Evolutionary conservation across 495 filamentous ascomycete species (phyloP).

Genomic region (Xanthoparmelia taractica): DNA sequence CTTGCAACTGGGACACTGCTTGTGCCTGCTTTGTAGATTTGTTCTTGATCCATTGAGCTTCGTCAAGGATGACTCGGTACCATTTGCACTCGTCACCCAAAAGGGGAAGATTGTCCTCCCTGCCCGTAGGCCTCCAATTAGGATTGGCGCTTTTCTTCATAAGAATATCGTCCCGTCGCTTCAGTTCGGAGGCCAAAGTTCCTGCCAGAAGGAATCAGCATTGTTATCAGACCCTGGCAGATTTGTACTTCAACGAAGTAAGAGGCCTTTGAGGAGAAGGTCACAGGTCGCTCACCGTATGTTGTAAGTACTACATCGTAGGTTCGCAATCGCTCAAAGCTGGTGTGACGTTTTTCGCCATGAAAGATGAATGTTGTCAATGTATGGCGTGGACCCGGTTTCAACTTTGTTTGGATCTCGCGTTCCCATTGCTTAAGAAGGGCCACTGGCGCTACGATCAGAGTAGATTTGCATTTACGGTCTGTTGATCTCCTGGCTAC

Average conservation of each 20-base stretch:
- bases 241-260: background rate
- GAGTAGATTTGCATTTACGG: constrained; percentile 62
- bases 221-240: background rate
- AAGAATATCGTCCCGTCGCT: constrained; percentile 43
- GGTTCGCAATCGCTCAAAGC: constrained; percentile 53
- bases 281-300: constrained; percentile 35
- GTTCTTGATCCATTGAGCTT: constrained; percentile 94
- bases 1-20: constrained; percentile 53
- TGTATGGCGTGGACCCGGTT: constrained; percentile 42
- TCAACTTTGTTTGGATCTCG: constrained; percentile 71
- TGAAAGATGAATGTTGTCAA: constrained; percentile 66
- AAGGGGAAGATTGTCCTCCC: constrained; percentile 43
- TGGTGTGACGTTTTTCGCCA: constrained; percentile 43
- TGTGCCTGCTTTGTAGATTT: constrained; percentile 56
- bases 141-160: constrained; percentile 28
- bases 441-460: constrained; percentile 83
- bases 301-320: constrained; percentile 88
- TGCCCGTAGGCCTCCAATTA: constrained; percentile 26
- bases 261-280: background rate
- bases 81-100: constrained; percentile 60
- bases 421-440: constrained; percentile 84
- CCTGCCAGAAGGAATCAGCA: constrained; percentile 33
- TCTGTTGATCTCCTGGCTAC: constrained; percentile 60
- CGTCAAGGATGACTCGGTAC: constrained; percentile 83
- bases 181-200: constrained; percentile 63